Conservation (phyloP, 139 green algal species). For the Chlorella ohadii region DNA sequence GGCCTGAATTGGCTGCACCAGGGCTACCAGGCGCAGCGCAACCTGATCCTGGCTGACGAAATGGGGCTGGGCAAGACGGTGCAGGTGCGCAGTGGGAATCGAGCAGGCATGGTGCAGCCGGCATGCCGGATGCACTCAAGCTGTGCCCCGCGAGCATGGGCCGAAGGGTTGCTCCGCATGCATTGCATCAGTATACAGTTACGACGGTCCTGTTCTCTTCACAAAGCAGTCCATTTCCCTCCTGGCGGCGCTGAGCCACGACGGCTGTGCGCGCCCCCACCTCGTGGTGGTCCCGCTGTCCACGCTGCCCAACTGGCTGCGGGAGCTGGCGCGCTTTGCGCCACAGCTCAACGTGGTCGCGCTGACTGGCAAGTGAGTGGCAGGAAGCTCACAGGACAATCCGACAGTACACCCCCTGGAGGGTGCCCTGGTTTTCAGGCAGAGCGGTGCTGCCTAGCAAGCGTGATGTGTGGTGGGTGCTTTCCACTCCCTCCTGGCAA, state of each 20-base stretch:
- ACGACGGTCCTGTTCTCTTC: too few species aligned
- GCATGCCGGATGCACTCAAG: too few species aligned
- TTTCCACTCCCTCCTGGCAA: too few species aligned
- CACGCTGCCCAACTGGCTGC: conserved; percentile 30
- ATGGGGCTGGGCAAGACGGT: conserved; percentile 34
- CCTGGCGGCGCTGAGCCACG: conserved; percentile 7
- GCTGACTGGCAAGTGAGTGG: background rate
- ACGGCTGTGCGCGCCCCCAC: background rate
- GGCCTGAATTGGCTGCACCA: conserved; percentile 26
- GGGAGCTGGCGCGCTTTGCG: conserved; percentile 27
- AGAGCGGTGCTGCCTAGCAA: background rate
- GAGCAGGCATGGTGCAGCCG: background rate
- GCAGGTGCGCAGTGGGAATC: too few species aligned
- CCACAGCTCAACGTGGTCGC: conserved; percentile 29
- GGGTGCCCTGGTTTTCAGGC: background rate
- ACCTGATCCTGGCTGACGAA: conserved; percentile 27
- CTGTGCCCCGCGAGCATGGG: too few species aligned
- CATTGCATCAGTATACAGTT: too few species aligned
- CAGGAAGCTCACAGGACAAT: background rate
- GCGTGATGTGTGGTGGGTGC: too few species aligned
- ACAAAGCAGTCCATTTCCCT: conserved; percentile 16
- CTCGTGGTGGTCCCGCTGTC: conserved; percentile 21
- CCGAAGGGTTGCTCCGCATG: too few species aligned
- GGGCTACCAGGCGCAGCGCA: background rate
- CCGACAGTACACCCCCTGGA: too few species aligned